These are phyloP conservation scores for Babesia ovis DNA, from an alignment of 169 alveolate genomes.

Conservation along the genomic window DNA sequence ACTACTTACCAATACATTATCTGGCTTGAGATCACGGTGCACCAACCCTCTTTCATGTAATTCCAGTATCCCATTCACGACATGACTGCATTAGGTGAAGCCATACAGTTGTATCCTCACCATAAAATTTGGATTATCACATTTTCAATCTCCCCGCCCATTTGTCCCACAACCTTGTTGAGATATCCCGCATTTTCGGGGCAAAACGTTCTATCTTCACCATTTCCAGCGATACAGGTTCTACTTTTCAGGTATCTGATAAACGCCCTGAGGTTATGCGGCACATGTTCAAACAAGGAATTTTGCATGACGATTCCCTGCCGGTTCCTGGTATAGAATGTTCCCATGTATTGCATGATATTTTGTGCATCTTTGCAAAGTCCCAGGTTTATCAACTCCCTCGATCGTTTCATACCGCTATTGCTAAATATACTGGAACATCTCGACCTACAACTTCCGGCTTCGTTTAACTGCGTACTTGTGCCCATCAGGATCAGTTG, in stretches of 20 bases:
- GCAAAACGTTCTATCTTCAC: too few relatives aligned
- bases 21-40: constrained; percentile 78
- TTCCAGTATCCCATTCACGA: constrained; percentile 67
- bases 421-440: background rate
- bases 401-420: constrained; percentile 62
- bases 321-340: constrained; percentile 58
- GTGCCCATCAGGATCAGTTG: constrained; percentile 40
- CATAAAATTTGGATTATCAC: background rate
- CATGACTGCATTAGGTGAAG: constrained; percentile 49
- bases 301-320: constrained; percentile 48
- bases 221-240: background rate
- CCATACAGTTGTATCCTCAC: background rate
- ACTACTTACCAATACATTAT: constrained; percentile 70
- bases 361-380: constrained; percentile 59
- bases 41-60: constrained; percentile 69
- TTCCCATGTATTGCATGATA: constrained; percentile 50
- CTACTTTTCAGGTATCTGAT: constrained; percentile 25
- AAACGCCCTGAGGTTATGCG: constrained; percentile 38
- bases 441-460: constrained; percentile 34
- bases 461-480: constrained; percentile 57
- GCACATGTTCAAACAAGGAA: constrained; percentile 49
- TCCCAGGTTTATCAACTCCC: constrained; percentile 60
- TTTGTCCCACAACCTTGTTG: too few relatives aligned
- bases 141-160: background rate
- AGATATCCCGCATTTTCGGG: too few relatives aligned